A percentile compares a stretch with the other conserved stretches of the same genome.
Conservation (phyloP, 2,329 filamentous ascomycete genomes). For the Hyphodiscus sp. region DNA sequence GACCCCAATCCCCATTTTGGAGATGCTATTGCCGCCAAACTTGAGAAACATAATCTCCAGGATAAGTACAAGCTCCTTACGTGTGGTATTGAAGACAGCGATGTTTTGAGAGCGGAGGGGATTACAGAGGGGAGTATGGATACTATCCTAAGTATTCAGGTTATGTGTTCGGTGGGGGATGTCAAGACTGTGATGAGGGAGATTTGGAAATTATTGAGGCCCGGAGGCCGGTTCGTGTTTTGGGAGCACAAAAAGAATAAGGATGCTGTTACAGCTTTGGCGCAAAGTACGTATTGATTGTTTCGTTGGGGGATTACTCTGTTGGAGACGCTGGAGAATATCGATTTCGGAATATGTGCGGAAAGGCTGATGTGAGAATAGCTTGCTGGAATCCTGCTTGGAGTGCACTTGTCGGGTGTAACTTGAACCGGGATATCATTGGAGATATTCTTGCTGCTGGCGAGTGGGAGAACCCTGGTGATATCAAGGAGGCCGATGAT, state of each 20-base stretch:
- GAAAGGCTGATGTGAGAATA: slow-evolving; percentile 17
- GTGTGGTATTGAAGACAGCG: slow-evolving; percentile 35
- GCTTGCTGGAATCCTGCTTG: slow-evolving; percentile 29
- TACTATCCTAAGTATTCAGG: slow-evolving; percentile 37
- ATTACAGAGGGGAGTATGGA: slow-evolving; percentile 34
- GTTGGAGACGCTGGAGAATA: too few species aligned
- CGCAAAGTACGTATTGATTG: too few species aligned
- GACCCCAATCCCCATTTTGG: slow-evolving; percentile 35
- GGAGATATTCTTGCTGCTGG: slow-evolving; percentile 26
- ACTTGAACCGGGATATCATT: slow-evolving; percentile 26
- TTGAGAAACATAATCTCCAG: slow-evolving; percentile 27
- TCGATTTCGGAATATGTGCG: too few species aligned
- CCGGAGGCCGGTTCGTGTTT: slow-evolving; percentile 40
- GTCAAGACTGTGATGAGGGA: slow-evolving; percentile 25
- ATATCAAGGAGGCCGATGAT: slow-evolving; percentile 26
- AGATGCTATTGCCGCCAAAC: slow-evolving; percentile 27
- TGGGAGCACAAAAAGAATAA: slow-evolving; percentile 34
- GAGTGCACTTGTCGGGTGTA: slow-evolving; percentile 28
- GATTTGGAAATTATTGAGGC: slow-evolving; percentile 38
- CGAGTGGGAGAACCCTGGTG: slow-evolving; percentile 30
- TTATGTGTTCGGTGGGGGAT: slow-evolving; percentile 36
- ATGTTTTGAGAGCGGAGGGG: slow-evolving; percentile 32
- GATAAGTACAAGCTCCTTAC: slow-evolving; percentile 34
- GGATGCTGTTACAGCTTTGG: too few species aligned
- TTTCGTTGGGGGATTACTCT: too few species aligned